Percentiles rank a stretch among this genome's conserved stretches.
These are phyloP conservation scores for Erodium moschatum DNA, from an alignment of 441 rosid species.

Conservation along the genomic window DNA sequence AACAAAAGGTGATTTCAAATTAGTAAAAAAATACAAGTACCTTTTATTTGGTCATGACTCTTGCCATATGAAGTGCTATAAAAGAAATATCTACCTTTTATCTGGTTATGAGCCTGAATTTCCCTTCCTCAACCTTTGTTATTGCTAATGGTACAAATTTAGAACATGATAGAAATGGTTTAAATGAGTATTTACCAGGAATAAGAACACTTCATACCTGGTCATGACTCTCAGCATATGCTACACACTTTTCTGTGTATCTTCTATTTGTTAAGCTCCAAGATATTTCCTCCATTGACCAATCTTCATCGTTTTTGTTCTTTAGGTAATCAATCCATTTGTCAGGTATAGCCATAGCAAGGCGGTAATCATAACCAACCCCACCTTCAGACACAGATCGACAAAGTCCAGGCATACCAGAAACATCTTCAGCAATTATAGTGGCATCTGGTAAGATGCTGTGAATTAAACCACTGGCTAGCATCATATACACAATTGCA, in stretches of 20 bases:
- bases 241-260: slow-evolving; percentile 62
- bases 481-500: slow-evolving; percentile 74
- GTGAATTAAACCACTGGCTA: slow-evolving; percentile 59
- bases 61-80: neutral
- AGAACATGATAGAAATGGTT: neutral
- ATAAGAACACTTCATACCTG: slow-evolving; percentile 38
- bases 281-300: slow-evolving; percentile 65
- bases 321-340: slow-evolving; percentile 77
- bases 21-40: neutral
- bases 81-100: neutral
- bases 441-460: slow-evolving; percentile 58
- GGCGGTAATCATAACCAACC: slow-evolving; percentile 61
- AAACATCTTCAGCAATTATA: slow-evolving; percentile 79
- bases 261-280: slow-evolving; percentile 65
- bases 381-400: slow-evolving; percentile 54
- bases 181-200: slow-evolving; percentile 8
- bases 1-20: neutral
- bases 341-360: slow-evolving; percentile 87
- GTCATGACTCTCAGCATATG: slow-evolving; percentile 88
- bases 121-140: neutral
- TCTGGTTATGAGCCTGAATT: neutral
- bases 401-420: slow-evolving; percentile 85
- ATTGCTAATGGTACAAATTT: neutral
- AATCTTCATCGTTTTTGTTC: slow-evolving; percentile 64
- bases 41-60: neutral